A percentile compares a stretch with the other conserved stretches of the same genome.
These are phyloP conservation scores for Andrographis paniculata DNA, from an alignment of 305 asterid genomes.

Conservation along the genomic window DNA sequence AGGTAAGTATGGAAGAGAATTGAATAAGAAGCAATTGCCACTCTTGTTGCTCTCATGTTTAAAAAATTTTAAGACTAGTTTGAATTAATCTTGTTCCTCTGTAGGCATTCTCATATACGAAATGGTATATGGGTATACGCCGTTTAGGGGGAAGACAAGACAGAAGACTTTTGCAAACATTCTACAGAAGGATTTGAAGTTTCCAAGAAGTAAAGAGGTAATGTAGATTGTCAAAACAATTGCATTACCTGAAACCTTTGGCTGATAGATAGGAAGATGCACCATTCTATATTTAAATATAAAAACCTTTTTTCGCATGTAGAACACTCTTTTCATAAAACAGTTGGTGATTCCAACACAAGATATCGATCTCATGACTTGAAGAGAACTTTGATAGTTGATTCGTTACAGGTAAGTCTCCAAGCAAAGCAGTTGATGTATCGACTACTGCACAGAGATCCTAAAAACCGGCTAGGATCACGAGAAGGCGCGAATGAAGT, in stretches of 20 bases:
- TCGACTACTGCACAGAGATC: constrained; percentile 86
- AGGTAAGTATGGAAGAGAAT: constrained; percentile 51
- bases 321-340: no score
- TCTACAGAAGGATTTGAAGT: constrained; percentile 87
- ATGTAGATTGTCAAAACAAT: constrained; percentile 13
- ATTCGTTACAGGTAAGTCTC: constrained; percentile 59
- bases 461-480: constrained; percentile 84
- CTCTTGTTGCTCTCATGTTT: no score
- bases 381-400: background rate
- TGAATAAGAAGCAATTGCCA: no score
- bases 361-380: no score
- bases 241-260: no score
- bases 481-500: constrained; percentile 90
- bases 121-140: constrained; percentile 94
- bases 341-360: no score
- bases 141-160: constrained; percentile 97
- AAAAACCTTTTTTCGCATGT: no score
- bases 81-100: constrained; percentile 15
- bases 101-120: constrained; percentile 90
- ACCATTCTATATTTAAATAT: no score
- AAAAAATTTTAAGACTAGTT: no score
- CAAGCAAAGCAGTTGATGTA: constrained; percentile 84
- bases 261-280: no score
- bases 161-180: constrained; percentile 88
- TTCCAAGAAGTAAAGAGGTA: constrained; percentile 79